Evolutionary conservation across 2,329 filamentous ascomycete species (phyloP), one percentile per base, ranked within the genome.

Genomic region (Aspergillus awamori): DNA sequence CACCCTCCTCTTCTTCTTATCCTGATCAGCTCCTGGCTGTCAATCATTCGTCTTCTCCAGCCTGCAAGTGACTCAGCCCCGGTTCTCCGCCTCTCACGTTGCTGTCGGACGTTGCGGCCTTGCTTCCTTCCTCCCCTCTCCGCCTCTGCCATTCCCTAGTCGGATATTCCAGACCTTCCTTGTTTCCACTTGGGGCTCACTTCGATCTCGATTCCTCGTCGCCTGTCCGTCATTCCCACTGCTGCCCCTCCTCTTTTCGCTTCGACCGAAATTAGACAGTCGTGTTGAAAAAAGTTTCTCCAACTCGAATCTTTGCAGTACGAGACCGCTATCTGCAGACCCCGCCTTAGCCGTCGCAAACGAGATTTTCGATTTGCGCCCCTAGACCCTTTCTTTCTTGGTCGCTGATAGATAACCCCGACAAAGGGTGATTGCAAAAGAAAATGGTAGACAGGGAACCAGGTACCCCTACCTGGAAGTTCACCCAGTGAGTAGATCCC

Each of bases 401-500:
- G 58, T 60, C 53, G 51, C 57, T 55, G 53, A 56, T 45, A 61
- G 62, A 60, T 63, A 66, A 65, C 64, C 33, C 67, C 65, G 66
- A 66, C 60, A 65, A 68, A 74, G 71, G 72, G 71, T 72, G 69
- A 73, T 71, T 69, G 74, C 75, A 74, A 79, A 94, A 69, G 69
- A 72, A 75, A 89, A 97, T 98, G 93, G 93, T 95, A 84, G 93
- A 97, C 87, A 90, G 89, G 84, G 93, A 96, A 83, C 86, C 90
- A 82, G 92, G 88, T 85, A 89, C 92, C 83, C 93, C 93, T 77
- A 98, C 93, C 82, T 98, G 94, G 94, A 98, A 98, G 86, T 98
- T 98, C 83, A 98, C 94, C 80, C 94, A 98, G 93, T 96, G 91
- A 81, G 92, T 85, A 63, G 53, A 36, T 24, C 39, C 48, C 33